These are phyloP conservation scores for Pichia sorboxylosa DNA, from an alignment of 1,139 yeast species.

Conservation along the genomic window DNA sequence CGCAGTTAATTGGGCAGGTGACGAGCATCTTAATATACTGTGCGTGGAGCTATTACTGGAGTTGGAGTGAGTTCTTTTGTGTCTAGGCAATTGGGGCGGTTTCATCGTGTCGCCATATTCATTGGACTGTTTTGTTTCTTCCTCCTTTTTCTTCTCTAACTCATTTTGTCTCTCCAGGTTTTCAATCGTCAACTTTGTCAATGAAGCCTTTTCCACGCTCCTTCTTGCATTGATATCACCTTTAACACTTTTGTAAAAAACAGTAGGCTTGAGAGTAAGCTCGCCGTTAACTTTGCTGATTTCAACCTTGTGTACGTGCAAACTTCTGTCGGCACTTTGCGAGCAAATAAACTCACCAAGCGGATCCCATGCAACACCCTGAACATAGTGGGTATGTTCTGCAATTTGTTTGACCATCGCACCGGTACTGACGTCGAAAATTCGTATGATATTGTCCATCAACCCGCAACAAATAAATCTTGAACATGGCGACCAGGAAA, in stretches of 20 bases:
- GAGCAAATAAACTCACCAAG: conserved; percentile 62
- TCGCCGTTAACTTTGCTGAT: conserved; percentile 16
- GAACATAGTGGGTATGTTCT: conserved; percentile 82
- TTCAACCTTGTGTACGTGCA: conserved; percentile 45
- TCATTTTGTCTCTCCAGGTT: conserved; percentile 1
- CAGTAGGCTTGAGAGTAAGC: conserved; percentile 28
- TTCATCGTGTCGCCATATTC: too few species aligned
- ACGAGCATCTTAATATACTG: conserved; percentile 16
- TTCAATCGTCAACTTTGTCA: conserved; percentile 5
- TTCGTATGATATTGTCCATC: conserved; percentile 74
- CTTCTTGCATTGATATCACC: conserved; percentile 31
- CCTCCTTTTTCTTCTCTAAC: not conserved
- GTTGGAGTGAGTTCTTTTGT: conserved; percentile 22
- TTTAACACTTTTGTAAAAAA: conserved; percentile 31
- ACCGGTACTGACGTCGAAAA: conserved; percentile 51
- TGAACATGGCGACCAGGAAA: conserved; percentile 85
- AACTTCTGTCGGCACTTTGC: conserved; percentile 81
- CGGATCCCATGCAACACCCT: conserved; percentile 97
- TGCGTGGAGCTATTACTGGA: conserved; percentile 23
- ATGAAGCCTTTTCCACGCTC: too few species aligned
- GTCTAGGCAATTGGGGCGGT: conserved; percentile 22
- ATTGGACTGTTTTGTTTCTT: not conserved
- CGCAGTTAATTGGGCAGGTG: conserved; percentile 21
- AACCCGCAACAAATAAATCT: conserved; percentile 73
- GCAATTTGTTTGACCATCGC: conserved; percentile 49